Evolutionary conservation across 2,329 filamentous ascomycete genomes (phyloP).

Genomic region (Capronia coronata): DNA sequence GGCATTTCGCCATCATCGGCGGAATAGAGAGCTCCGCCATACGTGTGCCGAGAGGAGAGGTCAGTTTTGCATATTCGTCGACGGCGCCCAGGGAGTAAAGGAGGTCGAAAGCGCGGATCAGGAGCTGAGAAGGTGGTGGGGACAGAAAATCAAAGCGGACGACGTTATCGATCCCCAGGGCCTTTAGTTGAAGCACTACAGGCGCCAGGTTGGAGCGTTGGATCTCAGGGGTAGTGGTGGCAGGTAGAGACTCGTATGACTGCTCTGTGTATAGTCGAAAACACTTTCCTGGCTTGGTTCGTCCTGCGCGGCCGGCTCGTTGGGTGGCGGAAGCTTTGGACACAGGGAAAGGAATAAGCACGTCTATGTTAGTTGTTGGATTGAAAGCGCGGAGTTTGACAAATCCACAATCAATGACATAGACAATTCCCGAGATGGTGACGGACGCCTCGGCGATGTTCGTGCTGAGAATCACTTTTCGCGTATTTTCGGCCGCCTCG

Average conservation of each 20-base stretch:
- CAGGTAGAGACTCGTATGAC: slow-evolving; percentile 58
- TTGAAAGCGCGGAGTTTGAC: slow-evolving; percentile 86
- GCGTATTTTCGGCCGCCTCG: slow-evolving; percentile 67
- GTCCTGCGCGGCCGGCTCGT: slow-evolving; percentile 79
- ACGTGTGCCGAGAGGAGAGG: slow-evolving; percentile 73
- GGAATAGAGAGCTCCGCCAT: slow-evolving; percentile 94
- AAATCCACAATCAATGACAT: slow-evolving; percentile 84
- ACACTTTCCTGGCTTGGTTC: slow-evolving; percentile 86
- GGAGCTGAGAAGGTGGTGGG: slow-evolving; percentile 73
- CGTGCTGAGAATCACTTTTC: slow-evolving; percentile 88
- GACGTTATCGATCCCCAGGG: slow-evolving; percentile 90
- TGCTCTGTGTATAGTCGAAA: slow-evolving; percentile 85
- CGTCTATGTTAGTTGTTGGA: slow-evolving; percentile 77
- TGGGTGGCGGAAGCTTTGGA: slow-evolving; percentile 93
- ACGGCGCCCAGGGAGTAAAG: slow-evolving; percentile 80
- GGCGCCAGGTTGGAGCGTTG: slow-evolving; percentile 87
- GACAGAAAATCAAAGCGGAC: slow-evolving; percentile 85
- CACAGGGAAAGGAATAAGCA: slow-evolving; percentile 70
- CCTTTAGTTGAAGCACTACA: slow-evolving; percentile 84
- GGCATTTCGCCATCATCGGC: slow-evolving; percentile 89
- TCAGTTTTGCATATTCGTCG: slow-evolving; percentile 84
- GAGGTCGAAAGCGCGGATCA: slow-evolving; percentile 79
- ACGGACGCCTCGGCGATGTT: slow-evolving; percentile 97
- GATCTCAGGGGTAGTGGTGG: slow-evolving; percentile 78
- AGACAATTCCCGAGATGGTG: slow-evolving; percentile 86